Evolutionary conservation across 768 basidiomycete species (phyloP), one percentile per base, ranked within the genome.

Genomic region (Lactarius vividus): DNA sequence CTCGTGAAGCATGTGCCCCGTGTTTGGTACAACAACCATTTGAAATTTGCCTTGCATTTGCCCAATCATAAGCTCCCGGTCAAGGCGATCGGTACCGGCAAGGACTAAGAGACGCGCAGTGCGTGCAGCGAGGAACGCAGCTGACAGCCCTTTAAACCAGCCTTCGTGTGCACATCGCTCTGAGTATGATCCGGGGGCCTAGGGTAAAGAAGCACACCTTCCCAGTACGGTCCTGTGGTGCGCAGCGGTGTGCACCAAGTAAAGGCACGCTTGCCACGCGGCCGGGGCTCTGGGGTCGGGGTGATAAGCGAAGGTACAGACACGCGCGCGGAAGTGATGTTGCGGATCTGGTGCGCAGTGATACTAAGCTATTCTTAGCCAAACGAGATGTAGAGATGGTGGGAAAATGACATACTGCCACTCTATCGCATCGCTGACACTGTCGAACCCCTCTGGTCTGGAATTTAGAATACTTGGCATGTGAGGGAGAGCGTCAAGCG

Each of bases 1-100:
- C 82, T 98, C 96, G 55, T 98, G 96, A 28, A 99, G 74, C 80
- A 97, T 91, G 73, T 99, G 97, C 0, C 97, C 96, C 0, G 93
- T 92, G 39, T 88, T 86, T 10, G 86, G 84, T 66, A 96, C 83
- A 42, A 99, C 94, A 28, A 84, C 88, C 75, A 98, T 83, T 77
- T 98, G 96, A 77, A 98, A 99, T 75, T 97, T 98, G 37, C 86
- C 84, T 72, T 81, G 85, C 86, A 87, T 87, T 73, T 87, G 86
- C 0, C 85, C 97, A 58, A 98, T 94, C 89, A 96, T 97, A 55
- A 99, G 82, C 70, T 93, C 88, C 71, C 86, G 89, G 73, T 99
- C 97, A 4, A 98, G 84, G 20, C 95, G 82, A 71, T 99, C 97
- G 20, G 95, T 88, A 0, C 96, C 96, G 0, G 97, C 97, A 18